Base-by-base conservation (phyloP, 2,329 filamentous ascomycete genomes). In the Chalara sp. region DNA sequence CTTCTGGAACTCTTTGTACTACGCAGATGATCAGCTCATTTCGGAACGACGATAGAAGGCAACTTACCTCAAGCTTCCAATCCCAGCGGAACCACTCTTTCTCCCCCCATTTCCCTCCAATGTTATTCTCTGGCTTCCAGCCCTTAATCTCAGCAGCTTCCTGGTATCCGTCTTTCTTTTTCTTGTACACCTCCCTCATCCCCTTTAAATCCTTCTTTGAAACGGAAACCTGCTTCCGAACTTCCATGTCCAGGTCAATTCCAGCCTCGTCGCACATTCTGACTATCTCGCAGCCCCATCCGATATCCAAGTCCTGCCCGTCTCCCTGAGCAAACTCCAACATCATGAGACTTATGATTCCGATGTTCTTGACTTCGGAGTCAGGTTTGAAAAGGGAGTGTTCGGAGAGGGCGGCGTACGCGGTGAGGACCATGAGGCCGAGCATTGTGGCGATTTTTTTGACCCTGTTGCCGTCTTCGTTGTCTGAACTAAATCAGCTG, bases 351-450 rank as follows among this genome's bases (percentile, higher is more conserved):
- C 69, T 68, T 5, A 80, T 69, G 35, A 72, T 73, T 60, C 70
- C 76, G 28, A 67, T 72, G 59, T 79, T 80, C 21, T 70, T 61
- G 44, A 65, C 71, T 41, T 70, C 65, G 4, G 70, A 68, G 1
- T 75, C 71, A 12, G 79, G 44, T 7, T 41, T 53, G 46, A 62
- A 50, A 5, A 62, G 51, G 21, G 43, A 29, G n/a, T 59, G 54
- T 30, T 61, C 65, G 5, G 74, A 69, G 13, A 80, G 62, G 6
- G 79, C 68, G 53, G 78, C 78, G 52, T 79, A 65, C 33, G 71
- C 73, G 46, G 80, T 78, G 63, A 76, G 76, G 47, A 79, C 63
- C 63, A 80, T 80, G 63, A 78, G 72, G 53, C 80, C 72, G 69
- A 78, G 73, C 76, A 80, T 80, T 53, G 76, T 70, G 7, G 72